Conservation (phyloP, 129 eudicot genomes). For the Chrysanthemum makinoi region DNA sequence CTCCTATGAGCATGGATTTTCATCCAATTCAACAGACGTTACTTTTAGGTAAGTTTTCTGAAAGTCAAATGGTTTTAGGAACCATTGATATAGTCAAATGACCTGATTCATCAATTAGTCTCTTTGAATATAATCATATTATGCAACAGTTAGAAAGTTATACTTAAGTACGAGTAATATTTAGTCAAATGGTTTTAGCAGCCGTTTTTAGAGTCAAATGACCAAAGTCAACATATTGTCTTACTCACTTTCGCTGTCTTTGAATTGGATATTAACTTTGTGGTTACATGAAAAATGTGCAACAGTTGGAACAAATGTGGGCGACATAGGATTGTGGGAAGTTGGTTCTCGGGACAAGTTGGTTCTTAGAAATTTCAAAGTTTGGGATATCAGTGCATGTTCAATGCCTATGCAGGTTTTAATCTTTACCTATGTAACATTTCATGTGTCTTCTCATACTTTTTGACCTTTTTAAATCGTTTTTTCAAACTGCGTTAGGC, state of each 20-base stretch:
- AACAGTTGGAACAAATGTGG: slow-evolving; percentile 86
- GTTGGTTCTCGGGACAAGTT: slow-evolving; percentile 71
- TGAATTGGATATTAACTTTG: slow-evolving; percentile 14
- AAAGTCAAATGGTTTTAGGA: too few species aligned
- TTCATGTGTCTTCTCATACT: neutral
- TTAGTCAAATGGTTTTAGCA: neutral
- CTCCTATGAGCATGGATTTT: slow-evolving; percentile 97
- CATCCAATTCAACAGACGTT: slow-evolving; percentile 80
- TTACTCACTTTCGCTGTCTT: neutral
- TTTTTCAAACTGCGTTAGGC: slow-evolving; percentile 41
- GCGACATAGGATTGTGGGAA: slow-evolving; percentile 87
- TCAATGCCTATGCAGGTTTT: slow-evolving; percentile 69
- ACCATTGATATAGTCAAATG: too few species aligned
- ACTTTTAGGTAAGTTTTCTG: slow-evolving; percentile 52
- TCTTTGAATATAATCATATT: neutral
- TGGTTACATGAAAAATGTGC: slow-evolving; percentile 18
- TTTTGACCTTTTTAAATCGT: neutral
- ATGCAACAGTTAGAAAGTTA: neutral
- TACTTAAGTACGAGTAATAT: neutral
- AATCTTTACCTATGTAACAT: neutral
- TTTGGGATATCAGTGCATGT: slow-evolving; percentile 80
- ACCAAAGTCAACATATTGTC: slow-evolving; percentile 1
- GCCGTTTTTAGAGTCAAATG: neutral
- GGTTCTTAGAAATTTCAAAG: slow-evolving; percentile 73
- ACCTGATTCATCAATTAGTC: neutral